These are phyloP conservation scores for Pestalotiopsis fici DNA, from an alignment of 2,329 filamentous ascomycete species.

Conservation along the genomic window DNA sequence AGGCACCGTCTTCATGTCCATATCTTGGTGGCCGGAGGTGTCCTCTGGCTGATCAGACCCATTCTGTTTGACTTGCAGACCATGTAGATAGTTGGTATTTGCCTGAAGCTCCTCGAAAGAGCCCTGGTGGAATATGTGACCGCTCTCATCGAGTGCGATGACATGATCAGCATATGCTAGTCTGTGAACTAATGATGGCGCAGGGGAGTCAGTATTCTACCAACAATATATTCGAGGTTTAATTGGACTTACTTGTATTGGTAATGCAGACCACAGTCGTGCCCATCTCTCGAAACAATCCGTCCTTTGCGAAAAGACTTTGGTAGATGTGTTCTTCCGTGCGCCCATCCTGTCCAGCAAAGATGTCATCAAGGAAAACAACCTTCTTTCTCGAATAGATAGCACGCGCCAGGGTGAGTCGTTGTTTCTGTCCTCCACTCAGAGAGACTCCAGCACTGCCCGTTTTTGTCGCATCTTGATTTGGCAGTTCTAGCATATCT, in stretches of 20 bases:
- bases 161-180: conserved; percentile 32
- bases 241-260: neutral
- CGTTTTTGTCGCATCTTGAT: conserved; percentile 13
- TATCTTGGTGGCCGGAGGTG: neutral
- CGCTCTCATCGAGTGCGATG: conserved; percentile 18
- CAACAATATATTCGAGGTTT: neutral
- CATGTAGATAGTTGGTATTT: neutral
- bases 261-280: neutral
- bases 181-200: conserved; percentile 16
- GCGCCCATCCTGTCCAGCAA: conserved; percentile 22
- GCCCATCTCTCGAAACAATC: conserved; percentile 3
- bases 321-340: conserved; percentile 3
- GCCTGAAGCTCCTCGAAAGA: neutral
- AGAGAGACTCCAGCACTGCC: conserved; percentile 16
- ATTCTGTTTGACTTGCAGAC: neutral
- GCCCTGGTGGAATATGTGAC: neutral
- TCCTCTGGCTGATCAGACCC: neutral
- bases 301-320: conserved; percentile 8
- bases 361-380: conserved; percentile 23
- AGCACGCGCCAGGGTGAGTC: conserved; percentile 20
- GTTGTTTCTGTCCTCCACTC: conserved; percentile 18
- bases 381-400: conserved; percentile 21
- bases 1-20: neutral
- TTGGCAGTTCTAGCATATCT: conserved; percentile 12
- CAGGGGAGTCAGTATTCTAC: neutral